These are phyloP conservation scores for Curvularia eragrostidis DNA, from an alignment of 2,329 filamentous ascomycete species.

Conservation along the genomic window DNA sequence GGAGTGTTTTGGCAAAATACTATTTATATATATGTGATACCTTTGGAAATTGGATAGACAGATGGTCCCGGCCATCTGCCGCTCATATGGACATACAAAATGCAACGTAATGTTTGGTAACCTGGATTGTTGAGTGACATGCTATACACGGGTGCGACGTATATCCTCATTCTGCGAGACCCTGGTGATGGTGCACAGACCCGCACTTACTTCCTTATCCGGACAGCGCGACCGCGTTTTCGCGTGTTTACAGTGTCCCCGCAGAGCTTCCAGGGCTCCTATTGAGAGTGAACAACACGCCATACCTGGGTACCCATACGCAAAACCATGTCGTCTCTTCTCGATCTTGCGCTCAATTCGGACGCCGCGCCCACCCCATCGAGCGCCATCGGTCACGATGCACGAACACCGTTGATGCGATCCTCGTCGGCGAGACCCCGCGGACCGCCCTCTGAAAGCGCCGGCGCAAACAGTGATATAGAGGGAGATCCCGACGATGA, in stretches of 20 bases:
- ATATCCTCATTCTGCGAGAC: background rate
- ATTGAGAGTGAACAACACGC: constrained; percentile 12
- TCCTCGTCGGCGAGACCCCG: constrained; percentile 64
- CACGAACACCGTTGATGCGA: constrained; percentile 49
- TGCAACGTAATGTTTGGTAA: background rate
- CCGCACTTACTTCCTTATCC: constrained; percentile 25
- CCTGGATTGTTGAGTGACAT: background rate
- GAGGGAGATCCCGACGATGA: constrained; percentile 68
- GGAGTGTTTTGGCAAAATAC: background rate
- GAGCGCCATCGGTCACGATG: constrained; percentile 45
- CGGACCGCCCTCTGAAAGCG: constrained; percentile 60
- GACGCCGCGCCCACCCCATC: constrained; percentile 52
- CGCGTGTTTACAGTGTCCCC: constrained; percentile 31
- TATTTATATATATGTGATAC: constrained; percentile 6
- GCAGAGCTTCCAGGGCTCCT: constrained; percentile 12
- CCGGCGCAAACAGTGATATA: constrained; percentile 61
- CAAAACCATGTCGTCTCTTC: constrained; percentile 58
- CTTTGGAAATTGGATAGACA: background rate
- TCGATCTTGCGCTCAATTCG: constrained; percentile 59
- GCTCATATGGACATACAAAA: background rate
- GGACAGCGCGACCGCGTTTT: constrained; percentile 33
- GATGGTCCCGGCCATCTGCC: background rate
- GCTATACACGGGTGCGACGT: background rate
- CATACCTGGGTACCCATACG: constrained; percentile 9
- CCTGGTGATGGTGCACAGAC: constrained; percentile 15